Evolutionary conservation across 768 basidiomycete genomes (phyloP).

Genomic region (Mycena pura): DNA sequence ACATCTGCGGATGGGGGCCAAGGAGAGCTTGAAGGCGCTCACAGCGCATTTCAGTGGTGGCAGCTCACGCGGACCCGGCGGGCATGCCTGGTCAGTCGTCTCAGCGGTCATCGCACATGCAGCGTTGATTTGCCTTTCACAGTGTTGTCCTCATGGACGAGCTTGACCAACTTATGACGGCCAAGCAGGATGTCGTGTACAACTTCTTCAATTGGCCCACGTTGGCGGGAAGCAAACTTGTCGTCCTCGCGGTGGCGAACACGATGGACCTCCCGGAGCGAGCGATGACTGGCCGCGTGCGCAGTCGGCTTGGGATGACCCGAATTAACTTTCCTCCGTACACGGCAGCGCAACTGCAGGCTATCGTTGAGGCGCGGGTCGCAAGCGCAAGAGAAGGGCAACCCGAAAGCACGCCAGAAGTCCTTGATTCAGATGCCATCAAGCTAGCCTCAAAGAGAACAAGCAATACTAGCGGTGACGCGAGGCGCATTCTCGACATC

Average conservation of each 20-base stretch:
- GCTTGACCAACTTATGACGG: constrained; percentile 93
- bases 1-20: constrained; percentile 70
- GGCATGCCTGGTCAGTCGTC: constrained; percentile 83
- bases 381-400: constrained; percentile 60
- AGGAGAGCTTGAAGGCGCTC: constrained; percentile 83
- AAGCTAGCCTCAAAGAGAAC: constrained; percentile 81
- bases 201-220: constrained; percentile 99
- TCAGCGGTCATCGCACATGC: background rate
- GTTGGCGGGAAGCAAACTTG: constrained; percentile 81
- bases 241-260: constrained; percentile 97
- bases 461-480: constrained; percentile 88
- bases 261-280: constrained; percentile 98
- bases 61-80: constrained; percentile 71
- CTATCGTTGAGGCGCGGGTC: constrained; percentile 88
- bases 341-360: constrained; percentile 73
- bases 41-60: constrained; percentile 78
- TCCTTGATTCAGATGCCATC: constrained; percentile 75
- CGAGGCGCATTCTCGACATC: constrained; percentile 89
- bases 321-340: constrained; percentile 95
- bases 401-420: constrained; percentile 49
- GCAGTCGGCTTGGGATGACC: constrained; percentile 90
- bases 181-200: constrained; percentile 98
- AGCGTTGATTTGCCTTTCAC: constrained; percentile 6
- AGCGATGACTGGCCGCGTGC: constrained; percentile 89
- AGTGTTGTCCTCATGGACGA: constrained; percentile 99